Conservation (phyloP, 2,329 filamentous ascomycete genomes). For the Myriosclerotinia scirpicola region DNA sequence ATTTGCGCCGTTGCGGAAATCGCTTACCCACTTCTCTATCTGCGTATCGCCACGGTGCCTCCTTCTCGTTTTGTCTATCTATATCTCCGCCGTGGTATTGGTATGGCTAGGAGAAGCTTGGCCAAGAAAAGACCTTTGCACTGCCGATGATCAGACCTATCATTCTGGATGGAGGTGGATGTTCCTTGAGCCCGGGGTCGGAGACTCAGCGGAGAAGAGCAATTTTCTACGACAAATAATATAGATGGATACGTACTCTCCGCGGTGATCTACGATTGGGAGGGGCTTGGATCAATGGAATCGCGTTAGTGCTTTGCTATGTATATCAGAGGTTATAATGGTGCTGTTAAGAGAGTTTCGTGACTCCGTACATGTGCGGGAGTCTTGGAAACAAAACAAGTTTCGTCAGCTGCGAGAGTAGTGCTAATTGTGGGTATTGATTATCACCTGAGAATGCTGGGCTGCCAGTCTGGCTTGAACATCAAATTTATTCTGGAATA, state of each 20-base stretch:
- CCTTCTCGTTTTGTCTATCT: neutral
- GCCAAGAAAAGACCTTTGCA: neutral
- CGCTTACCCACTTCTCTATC: neutral
- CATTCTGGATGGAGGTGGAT: too few relatives aligned
- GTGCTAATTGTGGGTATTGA: neutral
- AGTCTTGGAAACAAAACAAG: slow-evolving; percentile 12
- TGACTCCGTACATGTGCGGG: neutral
- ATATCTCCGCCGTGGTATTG: neutral
- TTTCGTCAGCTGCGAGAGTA: neutral
- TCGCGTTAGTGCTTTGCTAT: neutral
- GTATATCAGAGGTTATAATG: neutral
- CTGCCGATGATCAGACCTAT: neutral
- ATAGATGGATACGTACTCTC: slow-evolving; percentile 4
- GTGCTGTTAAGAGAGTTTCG: slow-evolving; percentile 11
- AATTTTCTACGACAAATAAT: neutral
- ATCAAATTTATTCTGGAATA: neutral
- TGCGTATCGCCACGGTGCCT: neutral
- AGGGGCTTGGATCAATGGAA: neutral
- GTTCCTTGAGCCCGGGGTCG: neutral
- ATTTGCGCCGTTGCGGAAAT: neutral
- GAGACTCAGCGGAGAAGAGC: neutral
- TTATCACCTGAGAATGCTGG: neutral
- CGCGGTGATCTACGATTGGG: slow-evolving; percentile 11
- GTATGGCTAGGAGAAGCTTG: too few relatives aligned
- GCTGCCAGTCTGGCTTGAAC: slow-evolving; percentile 7